Conservation (phyloP, 352 stramenopile species). For the Phytophthora constricta region DNA sequence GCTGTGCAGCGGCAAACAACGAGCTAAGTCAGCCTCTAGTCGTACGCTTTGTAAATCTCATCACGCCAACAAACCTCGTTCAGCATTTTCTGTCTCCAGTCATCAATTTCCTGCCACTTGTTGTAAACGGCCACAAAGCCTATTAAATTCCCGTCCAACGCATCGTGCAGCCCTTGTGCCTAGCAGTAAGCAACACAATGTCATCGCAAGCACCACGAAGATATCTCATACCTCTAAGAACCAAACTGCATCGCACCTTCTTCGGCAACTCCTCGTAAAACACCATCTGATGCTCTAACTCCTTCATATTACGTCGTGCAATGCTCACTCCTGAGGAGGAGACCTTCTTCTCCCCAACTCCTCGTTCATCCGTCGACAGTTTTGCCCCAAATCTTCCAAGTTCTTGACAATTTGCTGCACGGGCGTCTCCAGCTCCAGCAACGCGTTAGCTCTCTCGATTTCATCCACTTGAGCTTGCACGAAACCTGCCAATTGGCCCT, state of each 20-base stretch:
- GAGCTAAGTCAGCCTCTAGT: neutral
- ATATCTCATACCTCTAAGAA: neutral
- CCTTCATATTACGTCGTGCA: conserved; percentile 78
- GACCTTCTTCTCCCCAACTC: conserved; percentile 85
- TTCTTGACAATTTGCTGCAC: conserved; percentile 70
- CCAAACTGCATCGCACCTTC: conserved; percentile 47
- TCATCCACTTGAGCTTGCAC: conserved; percentile 84
- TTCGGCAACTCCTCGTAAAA: conserved; percentile 82
- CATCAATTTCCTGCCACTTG: conserved; percentile 77
- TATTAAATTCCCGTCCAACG: conserved; percentile 54
- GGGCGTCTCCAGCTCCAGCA: conserved; percentile 76
- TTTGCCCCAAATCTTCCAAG: conserved; percentile 58
- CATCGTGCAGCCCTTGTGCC: conserved; percentile 51
- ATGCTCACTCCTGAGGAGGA: conserved; percentile 79
- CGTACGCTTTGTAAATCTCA: no score
- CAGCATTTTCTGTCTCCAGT: conserved; percentile 86
- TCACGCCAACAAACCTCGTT: no score
- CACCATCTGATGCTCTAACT: conserved; percentile 82
- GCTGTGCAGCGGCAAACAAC: conserved; percentile 33
- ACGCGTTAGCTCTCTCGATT: conserved; percentile 76
- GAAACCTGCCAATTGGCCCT: conserved; percentile 73
- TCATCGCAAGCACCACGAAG: neutral
- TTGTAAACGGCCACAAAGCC: conserved; percentile 71
- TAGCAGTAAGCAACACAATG: neutral
- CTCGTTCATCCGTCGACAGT: conserved; percentile 83